A percentile compares a stretch with the other conserved stretches of the same genome.
Conservation (phyloP, 768 basidiomycete species). For the Amanita molliuscula region DNA sequence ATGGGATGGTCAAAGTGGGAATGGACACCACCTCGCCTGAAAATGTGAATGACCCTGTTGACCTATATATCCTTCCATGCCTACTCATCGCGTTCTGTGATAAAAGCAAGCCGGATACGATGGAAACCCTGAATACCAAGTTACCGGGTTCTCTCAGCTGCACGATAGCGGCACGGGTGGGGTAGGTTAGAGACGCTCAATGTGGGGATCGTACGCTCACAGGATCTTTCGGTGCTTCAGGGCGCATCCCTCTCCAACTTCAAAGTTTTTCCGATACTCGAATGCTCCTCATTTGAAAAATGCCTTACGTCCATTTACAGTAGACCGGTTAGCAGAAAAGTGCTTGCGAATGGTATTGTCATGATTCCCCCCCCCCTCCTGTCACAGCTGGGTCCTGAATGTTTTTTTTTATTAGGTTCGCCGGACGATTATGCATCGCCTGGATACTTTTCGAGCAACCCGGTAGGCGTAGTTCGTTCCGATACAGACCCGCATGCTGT, state of each 20-base stretch:
- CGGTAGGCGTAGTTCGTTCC: conserved; percentile 22
- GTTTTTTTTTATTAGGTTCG: conserved; percentile 32
- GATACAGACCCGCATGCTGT: not conserved
- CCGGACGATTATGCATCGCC: conserved; percentile 56
- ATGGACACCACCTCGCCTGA: conserved; percentile 60
- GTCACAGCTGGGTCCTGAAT: not conserved
- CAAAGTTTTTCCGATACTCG: conserved; percentile 45
- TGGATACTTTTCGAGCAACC: conserved; percentile 55
- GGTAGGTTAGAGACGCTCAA: conserved; percentile 16
- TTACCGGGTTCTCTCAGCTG: conserved; percentile 52
- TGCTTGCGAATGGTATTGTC: conserved; percentile 35
- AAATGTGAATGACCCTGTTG: conserved; percentile 30
- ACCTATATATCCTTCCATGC: not conserved
- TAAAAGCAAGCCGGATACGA: conserved; percentile 41
- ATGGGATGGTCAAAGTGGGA: conserved; percentile 62
- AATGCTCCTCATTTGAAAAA: conserved; percentile 41
- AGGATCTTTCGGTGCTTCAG: conserved; percentile 15
- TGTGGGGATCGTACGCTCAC: not conserved
- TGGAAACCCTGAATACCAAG: conserved; percentile 28
- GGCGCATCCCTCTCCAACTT: conserved; percentile 48
- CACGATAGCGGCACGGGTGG: conserved; percentile 58
- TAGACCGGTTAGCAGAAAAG: conserved; percentile 37
- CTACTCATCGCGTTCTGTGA: not conserved
- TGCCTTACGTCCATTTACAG: conserved; percentile 38
- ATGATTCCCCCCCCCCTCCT: not conserved